These are phyloP conservation scores for Cadophora sp. DNA, from an alignment of 2,329 filamentous ascomycete species.

Conservation along the genomic window DNA sequence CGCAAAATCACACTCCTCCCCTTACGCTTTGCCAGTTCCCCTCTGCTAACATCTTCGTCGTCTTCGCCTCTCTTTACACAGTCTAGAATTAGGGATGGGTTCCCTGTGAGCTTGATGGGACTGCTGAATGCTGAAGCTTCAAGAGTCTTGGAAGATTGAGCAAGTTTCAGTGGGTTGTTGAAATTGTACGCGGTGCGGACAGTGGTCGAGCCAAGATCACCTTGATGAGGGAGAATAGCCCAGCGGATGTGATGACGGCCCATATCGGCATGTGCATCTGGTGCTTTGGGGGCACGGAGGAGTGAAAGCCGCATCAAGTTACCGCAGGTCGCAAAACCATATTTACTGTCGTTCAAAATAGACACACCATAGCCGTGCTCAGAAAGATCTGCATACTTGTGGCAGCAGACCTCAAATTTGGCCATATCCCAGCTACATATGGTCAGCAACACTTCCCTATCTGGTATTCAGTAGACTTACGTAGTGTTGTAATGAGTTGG, in stretches of 20 bases:
- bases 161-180: conserved; percentile 77
- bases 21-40: conserved; percentile 67
- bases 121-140: conserved; percentile 50
- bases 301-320: conserved; percentile 90
- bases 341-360: conserved; percentile 94
- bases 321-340: conserved; percentile 90
- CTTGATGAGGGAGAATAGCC: conserved; percentile 86
- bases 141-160: conserved; percentile 51
- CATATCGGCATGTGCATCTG: conserved; percentile 95
- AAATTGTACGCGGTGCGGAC: conserved; percentile 88
- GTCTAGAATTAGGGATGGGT: conserved; percentile 78
- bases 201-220: conserved; percentile 73
- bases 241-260: conserved; percentile 86
- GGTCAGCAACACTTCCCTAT: conserved; percentile 37
- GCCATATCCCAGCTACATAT: conserved; percentile 84
- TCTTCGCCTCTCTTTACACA: conserved; percentile 93
- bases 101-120: conserved; percentile 72
- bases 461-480: conserved; percentile 48
- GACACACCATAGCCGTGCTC: conserved; percentile 90
- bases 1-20: conserved; percentile 83
- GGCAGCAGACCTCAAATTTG: conserved; percentile 95
- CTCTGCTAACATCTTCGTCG: conserved; percentile 73
- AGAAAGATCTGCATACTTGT: conserved; percentile 91
- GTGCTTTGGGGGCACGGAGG: conserved; percentile 87
- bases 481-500: conserved; percentile 98